Conservation (phyloP, 1,284 basidiomycete genomes). For the Sporisorium reilianum region DNA sequence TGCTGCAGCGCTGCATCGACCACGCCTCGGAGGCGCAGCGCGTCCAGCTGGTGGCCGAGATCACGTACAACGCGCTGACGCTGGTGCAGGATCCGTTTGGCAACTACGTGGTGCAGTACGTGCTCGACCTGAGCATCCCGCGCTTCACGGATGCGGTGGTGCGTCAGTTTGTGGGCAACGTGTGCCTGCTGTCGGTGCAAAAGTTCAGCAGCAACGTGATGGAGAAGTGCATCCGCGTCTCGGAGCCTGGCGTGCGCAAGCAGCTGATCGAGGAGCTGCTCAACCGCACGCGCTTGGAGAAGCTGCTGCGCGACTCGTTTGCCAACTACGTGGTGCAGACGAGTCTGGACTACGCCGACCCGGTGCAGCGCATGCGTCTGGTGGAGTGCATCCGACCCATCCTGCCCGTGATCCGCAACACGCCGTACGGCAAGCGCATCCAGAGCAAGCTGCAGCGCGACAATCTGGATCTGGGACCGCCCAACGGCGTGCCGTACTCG, state of each 20-base stretch:
- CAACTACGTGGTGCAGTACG: conserved; percentile 96
- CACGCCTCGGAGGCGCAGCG: conserved; percentile 96
- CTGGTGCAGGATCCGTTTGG: conserved; percentile 99
- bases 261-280: conserved; percentile 94
- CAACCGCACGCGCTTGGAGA: conserved; percentile 93
- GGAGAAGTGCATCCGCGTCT: conserved; percentile 97
- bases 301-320: conserved; percentile 81
- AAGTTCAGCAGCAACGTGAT: conserved; percentile 98
- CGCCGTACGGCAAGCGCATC: conserved; percentile 69
- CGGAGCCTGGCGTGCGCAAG: conserved; percentile 92
- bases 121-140: conserved; percentile 96
- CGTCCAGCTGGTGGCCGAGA: conserved; percentile 96
- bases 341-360: conserved; percentile 67
- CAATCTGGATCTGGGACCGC: conserved; percentile 55
- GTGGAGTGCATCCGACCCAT: conserved; percentile 69
- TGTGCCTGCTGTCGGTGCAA: conserved; percentile 96
- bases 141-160: conserved; percentile 97
- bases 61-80: conserved; percentile 96
- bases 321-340: conserved; percentile 70
- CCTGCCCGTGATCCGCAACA: conserved; percentile 68
- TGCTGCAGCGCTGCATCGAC: conserved; percentile 97
- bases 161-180: conserved; percentile 96
- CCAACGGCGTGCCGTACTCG: conserved; percentile 56
- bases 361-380: conserved; percentile 63
- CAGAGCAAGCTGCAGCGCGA: conserved; percentile 69